A percentile compares a stretch with the other conserved stretches of the same genome.
phyloP scores from a whole-genome alignment of 805 yeast species.

The Zygosaccharomyces siamensis region DNA sequence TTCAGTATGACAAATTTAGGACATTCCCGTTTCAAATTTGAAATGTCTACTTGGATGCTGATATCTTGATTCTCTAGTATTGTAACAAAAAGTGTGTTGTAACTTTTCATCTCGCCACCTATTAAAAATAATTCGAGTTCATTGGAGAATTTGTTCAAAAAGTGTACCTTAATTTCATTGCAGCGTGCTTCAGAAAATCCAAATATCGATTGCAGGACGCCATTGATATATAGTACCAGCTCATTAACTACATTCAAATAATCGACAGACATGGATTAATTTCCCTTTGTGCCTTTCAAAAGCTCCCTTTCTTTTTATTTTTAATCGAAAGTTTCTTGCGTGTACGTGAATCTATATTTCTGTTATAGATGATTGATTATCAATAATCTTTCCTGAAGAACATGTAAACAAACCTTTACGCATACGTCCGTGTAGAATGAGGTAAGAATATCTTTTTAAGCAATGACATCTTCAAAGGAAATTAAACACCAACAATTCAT shows the following conservation, averaged over 20 bases:
- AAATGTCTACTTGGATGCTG: constrained; percentile 11
- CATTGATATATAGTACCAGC: constrained; percentile 2
- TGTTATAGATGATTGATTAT: not conserved
- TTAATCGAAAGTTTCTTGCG: not conserved
- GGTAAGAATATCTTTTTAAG: not conserved
- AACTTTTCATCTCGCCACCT: constrained; percentile 3
- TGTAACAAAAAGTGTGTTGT: constrained; percentile 20
- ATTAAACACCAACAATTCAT: not conserved
- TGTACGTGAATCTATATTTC: not conserved
- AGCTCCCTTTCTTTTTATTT: not conserved
- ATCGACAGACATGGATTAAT: constrained; percentile 4
- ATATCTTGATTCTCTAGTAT: constrained; percentile 7
- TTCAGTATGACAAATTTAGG: constrained; percentile 42
- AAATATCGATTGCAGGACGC: not conserved
- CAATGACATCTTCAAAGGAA: not conserved
- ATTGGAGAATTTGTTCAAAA: not conserved
- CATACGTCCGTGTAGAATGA: constrained; percentile 5
- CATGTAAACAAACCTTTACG: constrained; percentile 3
- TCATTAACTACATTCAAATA: not conserved
- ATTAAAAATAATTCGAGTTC: constrained; percentile 7
- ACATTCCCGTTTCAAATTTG: constrained; percentile 8
- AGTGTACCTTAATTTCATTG: not conserved
- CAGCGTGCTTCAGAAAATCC: constrained; percentile 4
- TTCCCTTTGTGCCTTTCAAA: not conserved
- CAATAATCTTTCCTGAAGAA: not conserved